Conservation (phyloP, 768 basidiomycete species). For the Kwoniella europaea region DNA sequence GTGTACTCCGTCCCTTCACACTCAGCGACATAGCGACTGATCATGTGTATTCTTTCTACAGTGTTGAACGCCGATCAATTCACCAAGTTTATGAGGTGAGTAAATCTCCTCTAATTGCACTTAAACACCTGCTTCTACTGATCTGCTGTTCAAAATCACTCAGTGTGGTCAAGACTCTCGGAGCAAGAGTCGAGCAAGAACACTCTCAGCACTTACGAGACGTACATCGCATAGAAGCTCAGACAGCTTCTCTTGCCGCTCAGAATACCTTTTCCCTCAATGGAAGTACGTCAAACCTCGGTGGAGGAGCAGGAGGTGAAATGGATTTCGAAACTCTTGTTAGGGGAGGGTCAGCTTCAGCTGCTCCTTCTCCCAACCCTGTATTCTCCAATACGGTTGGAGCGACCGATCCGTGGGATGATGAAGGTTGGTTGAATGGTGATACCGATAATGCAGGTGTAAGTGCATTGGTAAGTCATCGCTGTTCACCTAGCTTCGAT, state of each 20-base stretch:
- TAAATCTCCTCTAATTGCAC: slow-evolving; percentile 47
- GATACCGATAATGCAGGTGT: slow-evolving; percentile 13
- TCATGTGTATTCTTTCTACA: slow-evolving; percentile 10
- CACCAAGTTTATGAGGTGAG: slow-evolving; percentile 78
- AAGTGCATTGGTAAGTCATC: slow-evolving; percentile 32
- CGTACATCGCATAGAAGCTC: slow-evolving; percentile 86
- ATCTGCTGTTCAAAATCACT: not conserved
- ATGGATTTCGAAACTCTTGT: slow-evolving; percentile 72
- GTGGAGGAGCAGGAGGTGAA: slow-evolving; percentile 57
- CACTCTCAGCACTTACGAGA: slow-evolving; percentile 91
- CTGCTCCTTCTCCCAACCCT: slow-evolving; percentile 18
- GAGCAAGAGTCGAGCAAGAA: slow-evolving; percentile 88
- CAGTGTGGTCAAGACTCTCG: slow-evolving; percentile 60
- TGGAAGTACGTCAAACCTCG: slow-evolving; percentile 52
- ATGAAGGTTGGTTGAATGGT: slow-evolving; percentile 43
- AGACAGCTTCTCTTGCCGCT: slow-evolving; percentile 59
- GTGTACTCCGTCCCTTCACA: no score
- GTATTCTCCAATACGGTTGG: not conserved
- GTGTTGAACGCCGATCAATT: slow-evolving; percentile 70
- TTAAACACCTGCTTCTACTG: not conserved
- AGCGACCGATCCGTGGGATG: slow-evolving; percentile 46
- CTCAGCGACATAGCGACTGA: no score
- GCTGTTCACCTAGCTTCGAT: not conserved
- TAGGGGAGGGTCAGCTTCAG: slow-evolving; percentile 28
- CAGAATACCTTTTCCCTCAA: slow-evolving; percentile 61